Percentiles rank a stretch among this genome's conserved stretches.
Evolutionary conservation across 2,329 filamentous ascomycete genomes (phyloP).

Genomic region (Aspergillus sp.): DNA sequence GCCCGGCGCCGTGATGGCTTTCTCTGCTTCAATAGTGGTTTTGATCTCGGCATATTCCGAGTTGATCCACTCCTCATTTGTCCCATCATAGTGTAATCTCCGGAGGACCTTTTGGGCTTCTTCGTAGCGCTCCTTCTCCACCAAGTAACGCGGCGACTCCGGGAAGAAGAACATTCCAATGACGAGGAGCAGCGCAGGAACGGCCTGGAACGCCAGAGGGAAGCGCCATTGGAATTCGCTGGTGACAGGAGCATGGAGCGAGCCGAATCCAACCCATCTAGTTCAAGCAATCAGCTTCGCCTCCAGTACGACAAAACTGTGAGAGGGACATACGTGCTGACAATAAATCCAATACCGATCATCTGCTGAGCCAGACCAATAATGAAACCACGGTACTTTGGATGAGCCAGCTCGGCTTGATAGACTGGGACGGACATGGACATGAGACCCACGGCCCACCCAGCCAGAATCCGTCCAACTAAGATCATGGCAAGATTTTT

Average conservation of each 20-base stretch:
- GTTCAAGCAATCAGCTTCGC: not conserved
- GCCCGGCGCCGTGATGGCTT: constrained; percentile 48
- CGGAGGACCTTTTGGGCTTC: constrained; percentile 50
- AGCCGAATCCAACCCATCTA: constrained; percentile 49
- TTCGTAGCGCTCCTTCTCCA: constrained; percentile 45
- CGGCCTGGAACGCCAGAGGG: constrained; percentile 33
- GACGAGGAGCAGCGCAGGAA: constrained; percentile 40
- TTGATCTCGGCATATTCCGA: constrained; percentile 25
- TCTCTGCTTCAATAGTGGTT: constrained; percentile 58
- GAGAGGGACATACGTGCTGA: constrained; percentile 36
- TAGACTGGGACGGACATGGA: constrained; percentile 58
- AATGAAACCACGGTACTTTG: constrained; percentile 54
- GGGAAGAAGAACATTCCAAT: constrained; percentile 33
- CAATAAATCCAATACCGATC: constrained; percentile 44
- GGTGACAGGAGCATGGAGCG: constrained; percentile 33
- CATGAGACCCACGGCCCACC: constrained; percentile 48
- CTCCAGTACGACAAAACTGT: not conserved
- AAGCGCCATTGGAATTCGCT: constrained; percentile 37
- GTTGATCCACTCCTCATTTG: constrained; percentile 57
- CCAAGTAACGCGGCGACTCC: constrained; percentile 34
- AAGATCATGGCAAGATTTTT: constrained; percentile 56
- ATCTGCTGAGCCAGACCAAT: constrained; percentile 45
- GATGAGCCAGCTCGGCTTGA: constrained; percentile 60
- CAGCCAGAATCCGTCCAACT: constrained; percentile 53
- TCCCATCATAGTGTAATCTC: constrained; percentile 55